Percentiles rank a stretch among this genome's conserved stretches.
Conservation (phyloP, 2,329 filamentous ascomycete species). For the Pseudocercospora vitis region DNA sequence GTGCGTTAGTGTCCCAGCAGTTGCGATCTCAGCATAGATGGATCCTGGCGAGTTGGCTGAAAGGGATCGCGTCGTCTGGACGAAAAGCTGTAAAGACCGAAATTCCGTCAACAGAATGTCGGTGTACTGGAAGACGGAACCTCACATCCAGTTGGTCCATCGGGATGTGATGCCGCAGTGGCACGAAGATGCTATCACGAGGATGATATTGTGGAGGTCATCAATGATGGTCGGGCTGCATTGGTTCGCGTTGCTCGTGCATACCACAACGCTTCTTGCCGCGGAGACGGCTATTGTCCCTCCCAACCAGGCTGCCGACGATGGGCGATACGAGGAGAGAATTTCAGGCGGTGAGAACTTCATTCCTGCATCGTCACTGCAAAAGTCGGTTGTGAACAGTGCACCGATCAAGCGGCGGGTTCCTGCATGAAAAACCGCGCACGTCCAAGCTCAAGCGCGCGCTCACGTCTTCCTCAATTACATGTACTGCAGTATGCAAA, state of each 20-base stretch:
- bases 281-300: background rate
- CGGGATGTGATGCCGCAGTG: background rate
- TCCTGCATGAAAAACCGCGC: background rate
- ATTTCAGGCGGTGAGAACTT: slow-evolving; percentile 2
- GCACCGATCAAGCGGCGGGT: slow-evolving; percentile 1
- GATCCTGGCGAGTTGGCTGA: too few species aligned
- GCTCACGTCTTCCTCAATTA: too few species aligned
- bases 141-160: background rate
- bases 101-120: background rate
- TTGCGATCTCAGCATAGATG: too few species aligned
- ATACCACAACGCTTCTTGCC: background rate
- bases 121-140: background rate
- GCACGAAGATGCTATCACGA: background rate
- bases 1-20: background rate
- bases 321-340: background rate
- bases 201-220: too few species aligned
- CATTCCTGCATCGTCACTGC: background rate
- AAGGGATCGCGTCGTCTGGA: too few species aligned
- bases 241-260: slow-evolving; percentile 4
- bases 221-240: slow-evolving; percentile 3
- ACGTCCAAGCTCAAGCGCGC: too few species aligned
- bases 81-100: too few species aligned
- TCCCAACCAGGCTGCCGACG: background rate
- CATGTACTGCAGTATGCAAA: background rate
- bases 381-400: background rate